Evolutionary conservation across 352 stramenopile species (phyloP).

Genomic region (Pythium monospermum): DNA sequence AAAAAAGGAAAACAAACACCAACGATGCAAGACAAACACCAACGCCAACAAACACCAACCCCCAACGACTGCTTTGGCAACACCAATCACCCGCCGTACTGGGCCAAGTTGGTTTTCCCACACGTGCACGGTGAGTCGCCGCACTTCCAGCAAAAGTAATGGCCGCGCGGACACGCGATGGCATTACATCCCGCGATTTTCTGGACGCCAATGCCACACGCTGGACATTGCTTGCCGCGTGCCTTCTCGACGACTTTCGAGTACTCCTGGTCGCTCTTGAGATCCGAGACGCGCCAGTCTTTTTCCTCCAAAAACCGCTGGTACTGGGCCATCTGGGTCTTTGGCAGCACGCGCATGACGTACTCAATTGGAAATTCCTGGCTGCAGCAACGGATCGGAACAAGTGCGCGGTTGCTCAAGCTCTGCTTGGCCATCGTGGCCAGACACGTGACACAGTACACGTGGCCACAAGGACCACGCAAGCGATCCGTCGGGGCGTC

Average conservation of each 20-base stretch:
- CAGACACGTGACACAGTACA: conserved; percentile 38
- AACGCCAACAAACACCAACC: neutral
- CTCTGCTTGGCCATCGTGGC: conserved; percentile 30
- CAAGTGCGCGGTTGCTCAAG: conserved; percentile 21
- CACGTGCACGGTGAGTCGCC: conserved; percentile 21
- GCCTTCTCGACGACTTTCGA: conserved; percentile 8
- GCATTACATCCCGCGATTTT: conserved; percentile 18
- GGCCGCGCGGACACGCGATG: conserved; percentile 25
- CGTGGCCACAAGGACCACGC: conserved; percentile 26
- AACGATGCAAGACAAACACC: neutral
- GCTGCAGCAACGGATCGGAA: conserved; percentile 38
- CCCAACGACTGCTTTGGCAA: no score
- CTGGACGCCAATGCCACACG: conserved; percentile 21
- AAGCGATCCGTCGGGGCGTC: conserved; percentile 3
- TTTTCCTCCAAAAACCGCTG: conserved; percentile 17
- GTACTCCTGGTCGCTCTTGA: conserved; percentile 26
- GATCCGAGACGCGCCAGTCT: conserved; percentile 14
- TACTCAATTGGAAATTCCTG: conserved; percentile 37
- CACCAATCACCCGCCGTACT: conserved; percentile 8
- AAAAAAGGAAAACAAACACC: neutral
- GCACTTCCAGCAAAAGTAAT: conserved; percentile 42
- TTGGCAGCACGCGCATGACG: conserved; percentile 15
- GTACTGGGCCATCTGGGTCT: conserved; percentile 11
- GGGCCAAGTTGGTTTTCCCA: conserved; percentile 6
- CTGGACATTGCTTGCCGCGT: conserved; percentile 18